phyloP scores from a whole-genome alignment of 768 basidiomycete species.

The Termitomyces sp. region DNA sequence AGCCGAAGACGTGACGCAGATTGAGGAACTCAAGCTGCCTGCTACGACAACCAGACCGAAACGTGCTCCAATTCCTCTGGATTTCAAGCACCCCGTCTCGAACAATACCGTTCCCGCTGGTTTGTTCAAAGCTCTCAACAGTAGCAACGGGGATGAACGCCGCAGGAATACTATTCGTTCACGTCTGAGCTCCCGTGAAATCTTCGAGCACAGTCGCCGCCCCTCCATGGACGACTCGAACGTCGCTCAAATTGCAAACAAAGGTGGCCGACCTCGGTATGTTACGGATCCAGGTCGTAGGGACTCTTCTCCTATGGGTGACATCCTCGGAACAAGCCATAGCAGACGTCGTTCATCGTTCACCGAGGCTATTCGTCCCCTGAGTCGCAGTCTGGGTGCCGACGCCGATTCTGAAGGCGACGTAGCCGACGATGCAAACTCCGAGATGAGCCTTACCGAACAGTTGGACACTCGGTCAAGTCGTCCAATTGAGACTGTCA shows the following conservation, averaged over 20 bases:
- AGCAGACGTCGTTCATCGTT: constrained; percentile 53
- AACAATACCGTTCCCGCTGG: constrained; percentile 83
- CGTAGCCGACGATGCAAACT: constrained; percentile 32
- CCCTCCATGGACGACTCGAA: constrained; percentile 78
- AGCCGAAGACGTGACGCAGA: constrained; percentile 13
- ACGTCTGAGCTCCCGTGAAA: constrained; percentile 68
- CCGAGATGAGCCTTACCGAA: constrained; percentile 48
- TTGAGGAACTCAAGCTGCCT: constrained; percentile 25
- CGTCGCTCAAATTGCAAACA: constrained; percentile 65
- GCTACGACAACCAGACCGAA: constrained; percentile 33
- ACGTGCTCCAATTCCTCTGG: constrained; percentile 73
- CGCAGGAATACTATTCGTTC: constrained; percentile 73
- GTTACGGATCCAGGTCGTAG: constrained; percentile 53
- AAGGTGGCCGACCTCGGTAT: constrained; percentile 46
- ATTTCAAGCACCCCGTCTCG: constrained; percentile 55
- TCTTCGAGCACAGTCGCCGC: constrained; percentile 61
- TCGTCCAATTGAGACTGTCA: constrained; percentile 53
- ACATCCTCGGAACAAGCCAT: constrained; percentile 36
- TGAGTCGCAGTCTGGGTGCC: constrained; percentile 3
- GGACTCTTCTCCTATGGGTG: constrained; percentile 24
- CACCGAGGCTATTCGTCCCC: constrained; percentile 44
- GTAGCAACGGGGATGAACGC: constrained; percentile 54
- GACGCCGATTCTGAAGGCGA: constrained; percentile 26
- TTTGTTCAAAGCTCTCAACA: constrained; percentile 76
- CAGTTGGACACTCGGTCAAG: constrained; percentile 63